Percentiles rank a stretch among this genome's conserved stretches.
These are phyloP conservation scores for Mallotus japonicus DNA, from an alignment of 441 rosid genomes.

Conservation along the genomic window DNA sequence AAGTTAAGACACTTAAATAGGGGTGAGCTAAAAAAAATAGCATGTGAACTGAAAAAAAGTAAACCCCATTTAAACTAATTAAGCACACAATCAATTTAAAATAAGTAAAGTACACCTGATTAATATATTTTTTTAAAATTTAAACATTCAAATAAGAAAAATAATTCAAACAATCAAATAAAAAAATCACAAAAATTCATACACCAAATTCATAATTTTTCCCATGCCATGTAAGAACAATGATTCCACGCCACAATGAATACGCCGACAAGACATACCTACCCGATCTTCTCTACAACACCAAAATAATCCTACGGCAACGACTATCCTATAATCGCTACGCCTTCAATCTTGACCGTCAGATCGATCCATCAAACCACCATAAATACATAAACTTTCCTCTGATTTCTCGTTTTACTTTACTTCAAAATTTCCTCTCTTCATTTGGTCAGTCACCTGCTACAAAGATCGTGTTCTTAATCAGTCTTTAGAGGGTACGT, in stretches of 20 bases:
- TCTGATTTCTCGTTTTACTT: too few species aligned
- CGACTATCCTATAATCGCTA: not conserved
- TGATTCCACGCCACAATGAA: not conserved
- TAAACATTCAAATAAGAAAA: too few species aligned
- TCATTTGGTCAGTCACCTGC: not conserved
- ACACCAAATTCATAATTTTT: too few species aligned
- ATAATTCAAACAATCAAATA: too few species aligned
- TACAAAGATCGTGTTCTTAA: not conserved
- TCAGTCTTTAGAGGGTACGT: slow-evolving; percentile 11
- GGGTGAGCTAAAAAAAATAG: too few species aligned
- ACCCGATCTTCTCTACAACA: not conserved
- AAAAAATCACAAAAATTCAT: too few species aligned
- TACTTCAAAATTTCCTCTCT: not conserved
- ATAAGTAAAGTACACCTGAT: too few species aligned
- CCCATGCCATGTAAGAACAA: not conserved
- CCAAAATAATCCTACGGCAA: not conserved
- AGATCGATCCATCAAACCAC: not conserved
- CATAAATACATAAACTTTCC: not conserved
- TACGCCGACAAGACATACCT: not conserved
- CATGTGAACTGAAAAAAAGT: too few species aligned
- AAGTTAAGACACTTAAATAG: too few species aligned
- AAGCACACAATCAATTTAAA: too few species aligned
- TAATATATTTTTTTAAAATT: too few species aligned
- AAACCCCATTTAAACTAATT: too few species aligned
- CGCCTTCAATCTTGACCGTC: not conserved